These are phyloP conservation scores for Geosmithia flava DNA, from an alignment of 2,329 filamentous ascomycete species.

Conservation along the genomic window DNA sequence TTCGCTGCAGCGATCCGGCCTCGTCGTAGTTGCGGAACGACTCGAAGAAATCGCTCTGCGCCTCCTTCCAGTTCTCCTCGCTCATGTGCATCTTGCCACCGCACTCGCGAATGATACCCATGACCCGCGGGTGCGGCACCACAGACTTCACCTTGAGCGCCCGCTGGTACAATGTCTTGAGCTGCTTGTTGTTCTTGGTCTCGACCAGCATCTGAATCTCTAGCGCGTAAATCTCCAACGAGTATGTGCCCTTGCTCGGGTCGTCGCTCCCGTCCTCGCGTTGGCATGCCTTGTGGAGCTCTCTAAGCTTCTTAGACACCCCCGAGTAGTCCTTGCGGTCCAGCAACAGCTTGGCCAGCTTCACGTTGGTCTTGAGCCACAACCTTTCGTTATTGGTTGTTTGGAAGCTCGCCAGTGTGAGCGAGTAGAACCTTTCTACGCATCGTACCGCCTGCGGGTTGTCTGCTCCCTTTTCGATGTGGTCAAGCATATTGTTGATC, in stretches of 20 bases:
- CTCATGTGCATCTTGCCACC: slow-evolving; percentile 99
- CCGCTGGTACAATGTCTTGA: slow-evolving; percentile 85
- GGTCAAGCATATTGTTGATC: slow-evolving; percentile 98
- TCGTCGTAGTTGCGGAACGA: slow-evolving; percentile 99
- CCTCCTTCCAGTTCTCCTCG: slow-evolving; percentile 98
- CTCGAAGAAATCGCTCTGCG: slow-evolving; percentile 96
- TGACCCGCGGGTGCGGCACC: slow-evolving; percentile 95
- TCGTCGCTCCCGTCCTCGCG: slow-evolving; percentile 79
- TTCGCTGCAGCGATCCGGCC: slow-evolving; percentile 87
- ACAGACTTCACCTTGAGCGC: slow-evolving; percentile 91
- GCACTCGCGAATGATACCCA: slow-evolving; percentile 97
- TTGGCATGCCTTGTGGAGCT: slow-evolving; percentile 84
- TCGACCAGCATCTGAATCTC: slow-evolving; percentile 99
- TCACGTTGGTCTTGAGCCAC: slow-evolving; percentile 98
- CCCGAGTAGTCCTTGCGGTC: slow-evolving; percentile 80
- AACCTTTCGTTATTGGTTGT: slow-evolving; percentile 94
- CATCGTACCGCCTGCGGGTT: slow-evolving; percentile 58
- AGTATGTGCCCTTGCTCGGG: slow-evolving; percentile 90
- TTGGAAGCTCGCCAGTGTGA: slow-evolving; percentile 90
- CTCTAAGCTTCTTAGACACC: slow-evolving; percentile 71
- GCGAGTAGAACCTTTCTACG: slow-evolving; percentile 91
- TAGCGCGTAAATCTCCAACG: slow-evolving; percentile 87
- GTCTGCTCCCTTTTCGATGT: slow-evolving; percentile 80
- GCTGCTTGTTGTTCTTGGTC: slow-evolving; percentile 91
- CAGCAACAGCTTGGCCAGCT: slow-evolving; percentile 81